Evolutionary conservation across 345 rosid species (phyloP).

Genomic region (Arabis alpina): DNA sequence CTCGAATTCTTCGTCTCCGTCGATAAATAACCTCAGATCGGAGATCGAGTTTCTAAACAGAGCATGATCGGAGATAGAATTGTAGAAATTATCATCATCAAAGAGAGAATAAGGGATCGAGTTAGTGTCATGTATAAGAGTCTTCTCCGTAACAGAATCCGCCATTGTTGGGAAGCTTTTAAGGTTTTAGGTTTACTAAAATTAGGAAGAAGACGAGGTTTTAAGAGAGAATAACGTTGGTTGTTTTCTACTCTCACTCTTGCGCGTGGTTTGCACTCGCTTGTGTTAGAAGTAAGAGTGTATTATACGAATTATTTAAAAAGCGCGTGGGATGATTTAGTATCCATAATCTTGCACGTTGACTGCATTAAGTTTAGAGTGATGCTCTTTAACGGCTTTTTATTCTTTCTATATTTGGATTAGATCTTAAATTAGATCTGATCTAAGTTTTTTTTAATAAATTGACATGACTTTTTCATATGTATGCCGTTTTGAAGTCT

Average conservation of each 20-base stretch:
- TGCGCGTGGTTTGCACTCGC: conserved; percentile 12
- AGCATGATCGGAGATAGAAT: conserved; percentile 39
- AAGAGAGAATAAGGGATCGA: conserved; percentile 39
- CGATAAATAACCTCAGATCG: conserved; percentile 47
- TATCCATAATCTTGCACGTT: conserved; percentile 24
- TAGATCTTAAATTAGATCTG: conserved; percentile 12
- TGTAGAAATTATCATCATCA: conserved; percentile 54
- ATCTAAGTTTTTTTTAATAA: neutral
- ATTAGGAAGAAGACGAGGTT: conserved; percentile 19
- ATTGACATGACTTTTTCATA: neutral
- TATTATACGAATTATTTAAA: neutral
- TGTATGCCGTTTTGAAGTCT: conserved; percentile 32
- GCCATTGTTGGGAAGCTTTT: conserved; percentile 34
- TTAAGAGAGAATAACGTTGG: conserved; percentile 14
- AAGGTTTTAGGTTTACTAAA: conserved; percentile 26
- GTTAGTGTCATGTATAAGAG: neutral
- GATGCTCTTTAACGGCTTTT: conserved; percentile 28
- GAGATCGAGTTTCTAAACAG: conserved; percentile 18
- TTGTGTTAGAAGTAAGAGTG: neutral
- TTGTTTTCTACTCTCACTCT: neutral
- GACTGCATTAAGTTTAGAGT: conserved; percentile 32
- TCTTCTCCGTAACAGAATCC: conserved; percentile 10
- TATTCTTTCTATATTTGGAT: conserved; percentile 8
- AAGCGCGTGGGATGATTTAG: conserved; percentile 10
- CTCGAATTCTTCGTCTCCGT: conserved; percentile 51